These are phyloP conservation scores for Neoboletus subvelutipes DNA, from an alignment of 768 basidiomycete genomes.

Conservation along the genomic window DNA sequence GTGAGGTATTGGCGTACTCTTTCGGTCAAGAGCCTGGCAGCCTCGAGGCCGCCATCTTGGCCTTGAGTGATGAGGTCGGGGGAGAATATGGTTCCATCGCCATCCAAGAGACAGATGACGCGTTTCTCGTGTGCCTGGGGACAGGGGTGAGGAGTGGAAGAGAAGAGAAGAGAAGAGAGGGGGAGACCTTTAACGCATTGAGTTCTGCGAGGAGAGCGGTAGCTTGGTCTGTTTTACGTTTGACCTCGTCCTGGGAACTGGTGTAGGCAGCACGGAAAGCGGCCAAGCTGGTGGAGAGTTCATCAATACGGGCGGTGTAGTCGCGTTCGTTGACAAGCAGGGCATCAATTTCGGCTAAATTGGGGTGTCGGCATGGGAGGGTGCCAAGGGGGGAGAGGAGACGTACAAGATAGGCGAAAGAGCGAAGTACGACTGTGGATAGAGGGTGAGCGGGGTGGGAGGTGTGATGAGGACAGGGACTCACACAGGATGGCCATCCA, in stretches of 20 bases:
- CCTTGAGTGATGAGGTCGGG: constrained; percentile 53
- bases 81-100: constrained; percentile 62
- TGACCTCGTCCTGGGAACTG: constrained; percentile 20
- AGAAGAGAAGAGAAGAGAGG: background rate
- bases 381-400: background rate
- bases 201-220: constrained; percentile 26
- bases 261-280: constrained; percentile 31
- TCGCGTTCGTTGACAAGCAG: constrained; percentile 25
- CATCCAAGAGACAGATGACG: constrained; percentile 55
- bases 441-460: background rate
- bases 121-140: constrained; percentile 33
- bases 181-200: constrained; percentile 26
- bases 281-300: constrained; percentile 23
- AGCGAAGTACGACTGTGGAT: constrained; percentile 3
- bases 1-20: constrained; percentile 26
- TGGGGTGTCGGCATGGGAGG: background rate
- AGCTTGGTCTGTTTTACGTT: constrained; percentile 13
- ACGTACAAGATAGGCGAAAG: constrained; percentile 9
- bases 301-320: constrained; percentile 17
- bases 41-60: constrained; percentile 54
- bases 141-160: background rate
- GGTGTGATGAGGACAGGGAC: background rate
- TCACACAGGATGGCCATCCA: constrained; percentile 23
- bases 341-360: constrained; percentile 32
- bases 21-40: constrained; percentile 47